phyloP scores from a whole-genome alignment of 495 filamentous ascomycete species.

The Viridothelium virens region DNA sequence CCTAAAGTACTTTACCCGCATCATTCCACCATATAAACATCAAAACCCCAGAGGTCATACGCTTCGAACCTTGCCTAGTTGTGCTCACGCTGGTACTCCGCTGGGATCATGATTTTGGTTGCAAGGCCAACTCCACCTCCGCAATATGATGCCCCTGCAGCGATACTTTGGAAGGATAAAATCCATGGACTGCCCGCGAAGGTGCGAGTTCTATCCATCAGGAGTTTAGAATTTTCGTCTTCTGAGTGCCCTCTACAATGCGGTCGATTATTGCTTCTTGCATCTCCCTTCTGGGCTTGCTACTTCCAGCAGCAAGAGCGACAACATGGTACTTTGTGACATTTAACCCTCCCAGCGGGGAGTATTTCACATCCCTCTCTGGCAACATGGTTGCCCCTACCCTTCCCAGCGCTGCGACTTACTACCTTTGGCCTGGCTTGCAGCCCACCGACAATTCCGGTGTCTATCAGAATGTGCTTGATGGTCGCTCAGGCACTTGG shows the following conservation, averaged over 20 bases:
- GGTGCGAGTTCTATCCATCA: background rate
- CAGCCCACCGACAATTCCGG: slow-evolving; percentile 38
- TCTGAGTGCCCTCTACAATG: background rate
- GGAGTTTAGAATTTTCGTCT: background rate
- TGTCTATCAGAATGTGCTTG: slow-evolving; percentile 40
- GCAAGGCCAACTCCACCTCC: slow-evolving; percentile 9
- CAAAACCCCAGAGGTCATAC: background rate
- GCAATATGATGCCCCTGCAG: slow-evolving; percentile 9
- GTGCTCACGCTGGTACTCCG: background rate
- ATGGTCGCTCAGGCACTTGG: slow-evolving; percentile 39
- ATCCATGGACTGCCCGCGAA: background rate
- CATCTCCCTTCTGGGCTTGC: background rate
- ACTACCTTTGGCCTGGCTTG: slow-evolving; percentile 42
- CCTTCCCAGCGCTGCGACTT: slow-evolving; percentile 33
- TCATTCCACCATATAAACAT: slow-evolving; percentile 12
- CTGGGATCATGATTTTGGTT: slow-evolving; percentile 9
- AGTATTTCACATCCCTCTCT: slow-evolving; percentile 35
- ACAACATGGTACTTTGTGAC: slow-evolving; percentile 36
- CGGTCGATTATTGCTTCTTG: slow-evolving; percentile 10
- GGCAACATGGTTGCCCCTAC: slow-evolving; percentile 36
- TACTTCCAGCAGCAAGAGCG: slow-evolving; percentile 8
- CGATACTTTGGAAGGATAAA: slow-evolving; percentile 2
- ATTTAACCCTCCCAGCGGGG: slow-evolving; percentile 31
- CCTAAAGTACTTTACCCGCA: background rate
- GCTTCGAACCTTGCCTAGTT: slow-evolving; percentile 7